These are phyloP conservation scores for Solanum piurae DNA, from an alignment of 257 asterid species.

Conservation along the genomic window DNA sequence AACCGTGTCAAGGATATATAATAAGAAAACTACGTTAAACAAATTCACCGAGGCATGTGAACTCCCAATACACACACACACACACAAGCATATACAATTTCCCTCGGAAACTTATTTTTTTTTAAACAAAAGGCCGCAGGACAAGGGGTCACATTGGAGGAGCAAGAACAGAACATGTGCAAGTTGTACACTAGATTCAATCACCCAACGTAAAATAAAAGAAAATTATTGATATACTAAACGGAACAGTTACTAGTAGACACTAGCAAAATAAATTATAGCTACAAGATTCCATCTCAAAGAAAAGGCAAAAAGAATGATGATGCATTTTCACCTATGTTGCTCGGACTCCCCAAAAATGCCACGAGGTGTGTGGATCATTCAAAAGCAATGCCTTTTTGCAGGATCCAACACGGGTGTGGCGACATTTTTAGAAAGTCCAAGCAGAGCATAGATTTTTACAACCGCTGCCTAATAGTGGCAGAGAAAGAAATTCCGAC, in stretches of 20 bases:
- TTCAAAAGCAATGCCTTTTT: not conserved
- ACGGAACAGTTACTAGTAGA: not conserved
- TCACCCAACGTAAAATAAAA: not conserved
- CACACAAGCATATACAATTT: not conserved
- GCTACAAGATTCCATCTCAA: not conserved
- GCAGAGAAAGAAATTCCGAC: not conserved
- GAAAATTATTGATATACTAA: not conserved
- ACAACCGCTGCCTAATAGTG: not conserved
- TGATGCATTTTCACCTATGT: not conserved
- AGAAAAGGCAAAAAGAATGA: not conserved
- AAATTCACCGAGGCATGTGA: not conserved
- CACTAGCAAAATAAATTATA: not conserved
- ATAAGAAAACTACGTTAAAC: not conserved
- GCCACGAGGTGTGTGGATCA: not conserved
- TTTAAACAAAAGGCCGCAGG: not conserved
- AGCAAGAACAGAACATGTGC: not conserved
- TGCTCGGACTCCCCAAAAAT: not conserved
- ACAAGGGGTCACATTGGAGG: not conserved
- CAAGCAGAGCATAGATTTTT: not conserved
- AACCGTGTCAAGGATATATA: not conserved
- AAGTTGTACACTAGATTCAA: not conserved
- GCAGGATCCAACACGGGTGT: not conserved
- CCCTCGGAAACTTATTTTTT: not conserved
- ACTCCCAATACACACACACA: not conserved
- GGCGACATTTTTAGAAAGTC: not conserved